A percentile compares a stretch with the other conserved stretches of the same genome.
Conservation (phyloP, 2,329 filamentous ascomycete species). For the Penicillium crustosum region DNA sequence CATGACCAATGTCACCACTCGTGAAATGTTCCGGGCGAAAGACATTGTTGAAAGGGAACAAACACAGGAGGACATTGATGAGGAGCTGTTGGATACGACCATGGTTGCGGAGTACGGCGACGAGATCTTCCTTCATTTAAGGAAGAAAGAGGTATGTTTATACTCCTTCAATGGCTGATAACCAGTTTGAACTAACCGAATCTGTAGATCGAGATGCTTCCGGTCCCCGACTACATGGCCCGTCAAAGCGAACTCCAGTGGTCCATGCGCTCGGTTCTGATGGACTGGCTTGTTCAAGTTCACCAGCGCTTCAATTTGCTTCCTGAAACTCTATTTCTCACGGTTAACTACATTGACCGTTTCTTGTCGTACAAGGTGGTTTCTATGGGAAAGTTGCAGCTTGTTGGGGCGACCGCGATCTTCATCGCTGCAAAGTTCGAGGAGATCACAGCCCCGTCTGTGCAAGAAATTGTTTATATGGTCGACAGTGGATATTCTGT, state of each 20-base stretch:
- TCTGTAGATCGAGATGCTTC: constrained; percentile 70
- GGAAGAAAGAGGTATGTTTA: constrained; percentile 71
- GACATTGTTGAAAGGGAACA: constrained; percentile 65
- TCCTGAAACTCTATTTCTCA: constrained; percentile 91
- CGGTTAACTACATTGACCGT: constrained; percentile 95
- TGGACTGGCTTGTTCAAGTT: constrained; percentile 98
- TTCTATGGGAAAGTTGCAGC: constrained; percentile 88
- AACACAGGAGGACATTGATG: constrained; percentile 74
- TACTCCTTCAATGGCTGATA: background rate
- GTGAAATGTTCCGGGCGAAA: constrained; percentile 70
- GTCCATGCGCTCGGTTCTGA: constrained; percentile 96
- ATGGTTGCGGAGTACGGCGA: constrained; percentile 98
- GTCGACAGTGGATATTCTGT: constrained; percentile 86
- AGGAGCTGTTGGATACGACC: constrained; percentile 88
- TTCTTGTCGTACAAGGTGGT: constrained; percentile 95
- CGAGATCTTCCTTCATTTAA: constrained; percentile 94
- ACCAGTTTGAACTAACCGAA: constrained; percentile 10
- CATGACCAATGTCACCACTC: constrained; percentile 54
- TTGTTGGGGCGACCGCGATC: constrained; percentile 92
- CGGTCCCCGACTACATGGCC: constrained; percentile 94
- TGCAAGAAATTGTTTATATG: constrained; percentile 97
- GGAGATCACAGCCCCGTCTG: constrained; percentile 95
- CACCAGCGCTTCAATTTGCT: constrained; percentile 87
- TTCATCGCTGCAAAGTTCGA: constrained; percentile 98
- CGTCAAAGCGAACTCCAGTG: constrained; percentile 96